Base-by-base conservation (phyloP, 164 flowering plant genomes). In the Umbilicus rupestris region DNA sequence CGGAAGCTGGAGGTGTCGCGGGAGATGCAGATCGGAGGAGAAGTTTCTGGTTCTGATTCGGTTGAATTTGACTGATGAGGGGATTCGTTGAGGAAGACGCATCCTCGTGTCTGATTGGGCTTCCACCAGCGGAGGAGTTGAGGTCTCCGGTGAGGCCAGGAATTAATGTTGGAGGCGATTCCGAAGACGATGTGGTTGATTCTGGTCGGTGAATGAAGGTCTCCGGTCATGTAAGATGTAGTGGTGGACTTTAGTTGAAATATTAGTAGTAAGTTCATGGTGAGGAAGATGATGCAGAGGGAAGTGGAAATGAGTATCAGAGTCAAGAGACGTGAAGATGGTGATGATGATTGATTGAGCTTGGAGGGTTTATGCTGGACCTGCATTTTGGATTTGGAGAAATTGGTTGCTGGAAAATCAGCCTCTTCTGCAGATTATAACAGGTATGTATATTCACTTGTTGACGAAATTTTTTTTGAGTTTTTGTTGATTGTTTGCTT, bases 11-110 rank as follows among this genome's bases (percentile, higher is more conserved):
- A 84, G 19, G 86, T 83, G 73, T 84, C 82, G 24, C 39, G 70
- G 7, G 89, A 86, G 24, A 84, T 46, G 72, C 84, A 78, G 0
- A 80, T 15, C 1, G 84, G 84, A 39, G 88, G 90, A 20, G 76
- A 73, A 15, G 30, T 9, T 55, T 55, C 70, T 33, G 29, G 55
- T 2, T 59, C 14, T 30, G 0, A 2, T 69, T 66, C 1, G 68
- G 74, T 55, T 0, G n/a, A n/a, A n/a, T n/a, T n/a, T n/a, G n/a
- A n/a, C n/a, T n/a, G n/a, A n/a, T n/a, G n/a, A n/a, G 77, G 72
- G 39, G 28, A 1, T 47, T 55, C 64, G 14, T 86, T 84, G 4
- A 86, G 73, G 59, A 82, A 84, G 2, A 78, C 83, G 33, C 86
- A 86, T 0, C 85, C 90, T 8, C 82, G 70, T 78, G 78, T 84